phyloP scores from a whole-genome alignment of 1,139 yeast genomes.

The Geotrichum aggregatum region DNA sequence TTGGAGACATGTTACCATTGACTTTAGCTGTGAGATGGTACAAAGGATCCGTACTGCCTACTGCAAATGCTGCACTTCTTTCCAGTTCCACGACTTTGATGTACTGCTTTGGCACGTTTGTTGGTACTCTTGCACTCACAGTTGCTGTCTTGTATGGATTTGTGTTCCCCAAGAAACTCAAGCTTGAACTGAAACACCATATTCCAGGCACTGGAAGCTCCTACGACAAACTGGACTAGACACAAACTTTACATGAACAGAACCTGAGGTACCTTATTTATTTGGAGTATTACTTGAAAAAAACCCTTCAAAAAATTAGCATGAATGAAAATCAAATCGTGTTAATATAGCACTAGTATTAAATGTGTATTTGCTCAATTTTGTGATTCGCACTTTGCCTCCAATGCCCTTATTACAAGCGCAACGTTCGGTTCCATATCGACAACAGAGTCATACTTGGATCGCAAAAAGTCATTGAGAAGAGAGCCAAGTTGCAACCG shows the following conservation, averaged over 20 bases:
- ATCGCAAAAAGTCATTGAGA: slow-evolving; percentile 26
- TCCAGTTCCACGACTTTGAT: slow-evolving; percentile 18
- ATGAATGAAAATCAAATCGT: neutral
- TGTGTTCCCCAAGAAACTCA: slow-evolving; percentile 28
- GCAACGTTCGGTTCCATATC: slow-evolving; percentile 31
- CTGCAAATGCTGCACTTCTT: slow-evolving; percentile 19
- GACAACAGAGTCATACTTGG: slow-evolving; percentile 22
- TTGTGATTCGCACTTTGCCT: slow-evolving; percentile 21
- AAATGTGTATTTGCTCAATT: slow-evolving; percentile 3
- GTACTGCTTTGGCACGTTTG: slow-evolving; percentile 23
- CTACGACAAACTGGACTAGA: slow-evolving; percentile 15
- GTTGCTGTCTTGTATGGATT: slow-evolving; percentile 26
- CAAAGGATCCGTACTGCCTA: slow-evolving; percentile 22
- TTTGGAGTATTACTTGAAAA: neutral
- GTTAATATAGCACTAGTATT: neutral
- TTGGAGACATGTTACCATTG: slow-evolving; percentile 60
- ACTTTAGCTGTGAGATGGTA: slow-evolving; percentile 60
- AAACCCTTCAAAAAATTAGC: neutral
- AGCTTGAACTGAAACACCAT: slow-evolving; percentile 22
- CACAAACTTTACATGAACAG: neutral
- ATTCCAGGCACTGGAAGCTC: slow-evolving; percentile 17
- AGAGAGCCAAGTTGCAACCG: slow-evolving; percentile 39
- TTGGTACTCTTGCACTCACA: slow-evolving; percentile 26
- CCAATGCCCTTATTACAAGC: slow-evolving; percentile 24
- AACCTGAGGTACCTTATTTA: neutral